phyloP scores from a whole-genome alignment of 2,329 filamentous ascomycete genomes.

The Calonectria hawksworthii region DNA sequence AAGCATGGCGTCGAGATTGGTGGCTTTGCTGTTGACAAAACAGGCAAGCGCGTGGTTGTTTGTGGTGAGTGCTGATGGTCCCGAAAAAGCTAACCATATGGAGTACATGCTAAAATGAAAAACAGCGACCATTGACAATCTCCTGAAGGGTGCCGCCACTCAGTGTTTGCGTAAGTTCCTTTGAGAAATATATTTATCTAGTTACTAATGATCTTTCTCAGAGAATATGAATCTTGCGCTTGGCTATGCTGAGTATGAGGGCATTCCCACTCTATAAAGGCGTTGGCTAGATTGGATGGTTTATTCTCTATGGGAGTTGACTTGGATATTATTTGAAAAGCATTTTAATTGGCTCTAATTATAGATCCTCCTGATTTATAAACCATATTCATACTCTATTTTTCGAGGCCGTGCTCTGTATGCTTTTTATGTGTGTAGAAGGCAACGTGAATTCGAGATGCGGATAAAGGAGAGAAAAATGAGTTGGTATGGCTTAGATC shows the following conservation, averaged over 20 bases:
- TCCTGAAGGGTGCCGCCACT: not conserved
- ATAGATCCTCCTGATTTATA: not conserved
- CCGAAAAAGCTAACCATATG: not conserved
- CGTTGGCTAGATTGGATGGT: not conserved
- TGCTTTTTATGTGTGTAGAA: no score
- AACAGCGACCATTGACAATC: slow-evolving; percentile 9
- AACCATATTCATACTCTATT: no score
- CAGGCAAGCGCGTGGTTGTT: slow-evolving; percentile 92
- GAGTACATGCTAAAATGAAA: not conserved
- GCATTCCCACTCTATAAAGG: slow-evolving; percentile 74
- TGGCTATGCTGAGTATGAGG: slow-evolving; percentile 89
- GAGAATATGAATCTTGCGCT: slow-evolving; percentile 73
- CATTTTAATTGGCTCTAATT: not conserved
- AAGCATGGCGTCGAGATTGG: slow-evolving; percentile 95
- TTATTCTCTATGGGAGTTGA: not conserved
- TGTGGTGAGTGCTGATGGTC: slow-evolving; percentile 4
- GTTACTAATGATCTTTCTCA: slow-evolving; percentile 58
- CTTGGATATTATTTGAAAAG: not conserved
- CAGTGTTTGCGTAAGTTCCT: slow-evolving; percentile 58
- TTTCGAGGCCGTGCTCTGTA: no score
- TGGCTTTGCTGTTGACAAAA: slow-evolving; percentile 90
- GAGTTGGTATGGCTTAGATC: no score
- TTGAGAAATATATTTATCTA: slow-evolving; percentile 70
- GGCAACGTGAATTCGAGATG: no score
- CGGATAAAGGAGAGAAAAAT: no score